Evolutionary conservation across 495 filamentous ascomycete genomes (phyloP).

Genomic region (Aeminium ludgeri): DNA sequence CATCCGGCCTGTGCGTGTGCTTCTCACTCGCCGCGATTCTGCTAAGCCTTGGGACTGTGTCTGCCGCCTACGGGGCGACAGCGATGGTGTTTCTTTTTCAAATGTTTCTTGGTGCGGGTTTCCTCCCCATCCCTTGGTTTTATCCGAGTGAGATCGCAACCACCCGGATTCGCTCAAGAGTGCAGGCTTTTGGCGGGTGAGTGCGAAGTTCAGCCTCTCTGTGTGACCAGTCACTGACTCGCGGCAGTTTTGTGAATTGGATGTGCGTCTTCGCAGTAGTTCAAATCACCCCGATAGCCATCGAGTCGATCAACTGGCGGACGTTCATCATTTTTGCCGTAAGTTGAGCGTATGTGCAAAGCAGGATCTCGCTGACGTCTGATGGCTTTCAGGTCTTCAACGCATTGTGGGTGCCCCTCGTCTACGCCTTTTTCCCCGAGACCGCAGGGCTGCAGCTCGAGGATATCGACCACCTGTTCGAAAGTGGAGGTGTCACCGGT

Average conservation of each 20-base stretch:
- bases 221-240: neutral
- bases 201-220: neutral
- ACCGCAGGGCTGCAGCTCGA: slow-evolving; percentile 6
- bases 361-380: neutral
- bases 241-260: slow-evolving; percentile 3
- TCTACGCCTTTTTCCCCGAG: slow-evolving; percentile 7
- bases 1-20: neutral
- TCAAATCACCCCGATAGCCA: slow-evolving; percentile 2
- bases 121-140: neutral
- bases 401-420: neutral
- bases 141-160: slow-evolving; percentile 2
- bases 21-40: neutral
- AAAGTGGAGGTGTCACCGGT: neutral
- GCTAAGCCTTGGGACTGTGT: too few species aligned
- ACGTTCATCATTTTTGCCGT: slow-evolving; percentile 5
- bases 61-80: too few species aligned
- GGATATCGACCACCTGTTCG: slow-evolving; percentile 7
- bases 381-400: neutral
- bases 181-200: slow-evolving; percentile 1
- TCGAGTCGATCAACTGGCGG: neutral
- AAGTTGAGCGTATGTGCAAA: neutral
- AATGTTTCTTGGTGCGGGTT: neutral
- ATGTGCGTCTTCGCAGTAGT: slow-evolving; percentile 1
- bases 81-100: too few species aligned
- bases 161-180: slow-evolving; percentile 1